Evolutionary conservation across 441 rosid genomes (phyloP).

Genomic region (Populus hybrid): DNA sequence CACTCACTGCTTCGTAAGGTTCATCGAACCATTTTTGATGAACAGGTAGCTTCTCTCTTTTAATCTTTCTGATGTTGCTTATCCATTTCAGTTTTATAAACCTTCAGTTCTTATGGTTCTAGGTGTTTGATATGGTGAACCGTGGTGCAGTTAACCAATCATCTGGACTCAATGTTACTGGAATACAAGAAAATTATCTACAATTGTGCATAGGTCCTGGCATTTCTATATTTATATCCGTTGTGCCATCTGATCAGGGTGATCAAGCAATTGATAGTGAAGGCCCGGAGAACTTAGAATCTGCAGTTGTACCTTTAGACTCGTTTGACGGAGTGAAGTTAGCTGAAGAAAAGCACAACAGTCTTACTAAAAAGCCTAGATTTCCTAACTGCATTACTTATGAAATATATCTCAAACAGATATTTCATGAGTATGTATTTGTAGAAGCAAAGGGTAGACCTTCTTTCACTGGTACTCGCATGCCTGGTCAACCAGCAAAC

Average conservation of each 20-base stretch:
- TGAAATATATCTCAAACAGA: slow-evolving; percentile 80
- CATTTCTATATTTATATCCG: slow-evolving; percentile 65
- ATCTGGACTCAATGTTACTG: slow-evolving; percentile 70
- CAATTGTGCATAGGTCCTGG: slow-evolving; percentile 72
- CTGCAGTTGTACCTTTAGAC: slow-evolving; percentile 39
- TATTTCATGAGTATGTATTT: slow-evolving; percentile 68
- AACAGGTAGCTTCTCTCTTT: slow-evolving; percentile 49
- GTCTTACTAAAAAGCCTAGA: slow-evolving; percentile 34
- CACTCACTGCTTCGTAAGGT: slow-evolving; percentile 67
- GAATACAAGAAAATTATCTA: slow-evolving; percentile 76
- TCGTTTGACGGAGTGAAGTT: slow-evolving; percentile 42
- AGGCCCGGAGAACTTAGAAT: slow-evolving; percentile 32
- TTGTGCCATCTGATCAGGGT: slow-evolving; percentile 46
- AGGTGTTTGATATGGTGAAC: slow-evolving; percentile 84
- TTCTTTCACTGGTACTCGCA: slow-evolving; percentile 34
- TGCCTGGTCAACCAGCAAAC: slow-evolving; percentile 46
- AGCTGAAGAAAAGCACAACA: slow-evolving; percentile 35
- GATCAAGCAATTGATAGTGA: slow-evolving; percentile 32
- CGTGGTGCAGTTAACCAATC: slow-evolving; percentile 80
- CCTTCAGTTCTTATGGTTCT: slow-evolving; percentile 29
- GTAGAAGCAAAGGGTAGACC: slow-evolving; percentile 47
- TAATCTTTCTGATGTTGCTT: neutral
- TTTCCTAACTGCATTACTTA: slow-evolving; percentile 56
- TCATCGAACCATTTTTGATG: slow-evolving; percentile 81
- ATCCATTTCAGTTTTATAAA: slow-evolving; percentile 10